Evolutionary conservation across 1,284 basidiomycete species (phyloP).

Genomic region (Chalciporus piperatoides): DNA sequence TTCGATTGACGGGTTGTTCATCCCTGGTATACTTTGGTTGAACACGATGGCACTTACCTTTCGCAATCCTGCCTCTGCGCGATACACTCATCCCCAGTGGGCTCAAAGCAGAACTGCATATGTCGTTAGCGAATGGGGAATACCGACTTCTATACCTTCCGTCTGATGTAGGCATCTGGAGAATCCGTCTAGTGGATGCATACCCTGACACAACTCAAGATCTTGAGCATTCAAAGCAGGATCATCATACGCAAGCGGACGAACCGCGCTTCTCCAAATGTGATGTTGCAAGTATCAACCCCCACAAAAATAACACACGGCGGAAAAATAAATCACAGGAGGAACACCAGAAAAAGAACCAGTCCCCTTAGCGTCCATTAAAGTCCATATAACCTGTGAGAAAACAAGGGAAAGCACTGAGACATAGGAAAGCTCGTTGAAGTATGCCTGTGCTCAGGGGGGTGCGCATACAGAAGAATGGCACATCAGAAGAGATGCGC

Average conservation of each 20-base stretch:
- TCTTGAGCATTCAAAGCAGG: not conserved
- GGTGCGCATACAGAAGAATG: not conserved
- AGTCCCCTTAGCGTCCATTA: not conserved
- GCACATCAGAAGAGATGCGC: conserved; percentile 24
- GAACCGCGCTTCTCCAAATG: not conserved
- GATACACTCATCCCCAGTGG: too few species aligned
- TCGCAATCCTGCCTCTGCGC: too few species aligned
- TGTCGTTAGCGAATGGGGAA: too few species aligned
- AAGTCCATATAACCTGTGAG: not conserved
- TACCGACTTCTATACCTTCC: not conserved
- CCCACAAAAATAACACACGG: not conserved
- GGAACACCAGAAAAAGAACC: not conserved
- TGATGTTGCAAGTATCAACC: not conserved
- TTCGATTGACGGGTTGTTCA: too few species aligned
- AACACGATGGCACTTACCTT: too few species aligned
- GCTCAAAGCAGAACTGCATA: too few species aligned
- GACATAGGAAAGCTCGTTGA: not conserved
- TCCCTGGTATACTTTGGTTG: too few species aligned
- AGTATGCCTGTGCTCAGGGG: not conserved
- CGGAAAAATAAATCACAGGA: not conserved
- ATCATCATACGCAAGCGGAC: not conserved
- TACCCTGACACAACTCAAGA: not conserved
- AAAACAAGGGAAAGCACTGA: not conserved
- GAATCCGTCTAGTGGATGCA: not conserved
- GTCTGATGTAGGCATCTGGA: not conserved